Evolutionary conservation across 345 rosid genomes (phyloP).

Genomic region (Melaleuca quinquenervia): DNA sequence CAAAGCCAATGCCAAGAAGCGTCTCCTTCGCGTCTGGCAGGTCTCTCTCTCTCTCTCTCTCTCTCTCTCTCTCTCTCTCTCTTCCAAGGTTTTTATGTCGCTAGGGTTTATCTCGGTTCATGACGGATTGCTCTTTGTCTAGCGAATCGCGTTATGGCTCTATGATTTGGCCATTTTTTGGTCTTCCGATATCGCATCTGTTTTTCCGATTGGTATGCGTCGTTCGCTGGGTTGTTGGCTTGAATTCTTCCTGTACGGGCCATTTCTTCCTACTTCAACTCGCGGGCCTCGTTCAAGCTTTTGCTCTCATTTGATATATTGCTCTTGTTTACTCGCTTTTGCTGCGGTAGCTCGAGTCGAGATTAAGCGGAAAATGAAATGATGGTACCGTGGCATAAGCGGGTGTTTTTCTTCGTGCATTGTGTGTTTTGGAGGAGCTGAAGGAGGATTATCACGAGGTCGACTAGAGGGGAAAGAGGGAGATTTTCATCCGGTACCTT

Average conservation of each 20-base stretch:
- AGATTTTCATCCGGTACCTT: neutral
- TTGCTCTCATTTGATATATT: neutral
- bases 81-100: neutral
- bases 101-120: neutral
- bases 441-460: neutral
- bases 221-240: neutral
- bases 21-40: constrained; percentile 97
- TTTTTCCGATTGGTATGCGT: neutral
- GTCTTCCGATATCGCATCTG: neutral
- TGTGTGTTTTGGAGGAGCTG: neutral
- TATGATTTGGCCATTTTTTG: neutral
- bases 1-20: constrained; percentile 93
- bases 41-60: constrained; percentile 5
- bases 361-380: neutral
- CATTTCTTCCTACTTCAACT: neutral
- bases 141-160: too few relatives aligned
- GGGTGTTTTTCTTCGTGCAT: neutral
- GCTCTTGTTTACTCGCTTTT: neutral
- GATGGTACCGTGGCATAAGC: neutral
- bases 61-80: neutral
- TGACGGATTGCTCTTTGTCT: neutral
- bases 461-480: neutral
- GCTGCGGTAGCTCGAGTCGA: neutral
- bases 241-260: neutral
- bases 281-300: neutral